These are phyloP conservation scores for Pseudoscleropodium purum DNA, from an alignment of 225 moss, liverwort and hornwort genomes.

Conservation along the genomic window DNA sequence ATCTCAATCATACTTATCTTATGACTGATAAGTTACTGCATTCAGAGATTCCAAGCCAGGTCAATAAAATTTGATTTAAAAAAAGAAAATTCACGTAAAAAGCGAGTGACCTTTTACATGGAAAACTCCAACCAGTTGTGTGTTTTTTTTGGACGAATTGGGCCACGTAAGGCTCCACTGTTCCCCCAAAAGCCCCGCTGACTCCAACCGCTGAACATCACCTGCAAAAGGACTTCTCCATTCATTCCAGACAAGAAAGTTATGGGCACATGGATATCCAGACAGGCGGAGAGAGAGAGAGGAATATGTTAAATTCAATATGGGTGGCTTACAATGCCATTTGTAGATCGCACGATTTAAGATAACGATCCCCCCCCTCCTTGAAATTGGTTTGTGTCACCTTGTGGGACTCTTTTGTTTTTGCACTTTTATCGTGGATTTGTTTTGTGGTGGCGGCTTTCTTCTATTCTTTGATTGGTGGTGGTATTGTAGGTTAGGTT, in stretches of 20 bases:
- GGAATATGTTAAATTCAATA: not conserved
- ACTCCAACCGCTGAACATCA: not conserved
- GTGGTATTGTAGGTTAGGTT: not conserved
- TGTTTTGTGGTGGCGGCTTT: not conserved
- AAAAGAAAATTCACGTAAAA: not conserved
- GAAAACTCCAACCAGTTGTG: not conserved
- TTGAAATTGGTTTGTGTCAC: not conserved
- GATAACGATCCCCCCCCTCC: not conserved
- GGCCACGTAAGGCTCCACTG: not conserved
- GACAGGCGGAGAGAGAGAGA: too few species aligned
- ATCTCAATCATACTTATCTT: not conserved
- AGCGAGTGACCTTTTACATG: not conserved
- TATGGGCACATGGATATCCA: not conserved
- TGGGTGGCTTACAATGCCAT: not conserved
- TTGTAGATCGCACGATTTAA: not conserved
- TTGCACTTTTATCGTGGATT: not conserved
- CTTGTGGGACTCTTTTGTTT: not conserved
- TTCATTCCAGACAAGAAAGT: not conserved
- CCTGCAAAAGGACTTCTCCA: not conserved
- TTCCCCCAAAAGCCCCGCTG: not conserved
- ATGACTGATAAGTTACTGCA: not conserved
- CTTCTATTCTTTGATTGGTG: not conserved
- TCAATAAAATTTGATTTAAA: not conserved
- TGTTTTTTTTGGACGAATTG: not conserved
- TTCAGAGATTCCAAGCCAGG: not conserved